These are phyloP conservation scores for Rostrohypoxylon terebratum DNA, from an alignment of 495 filamentous ascomycete species.

Conservation along the genomic window DNA sequence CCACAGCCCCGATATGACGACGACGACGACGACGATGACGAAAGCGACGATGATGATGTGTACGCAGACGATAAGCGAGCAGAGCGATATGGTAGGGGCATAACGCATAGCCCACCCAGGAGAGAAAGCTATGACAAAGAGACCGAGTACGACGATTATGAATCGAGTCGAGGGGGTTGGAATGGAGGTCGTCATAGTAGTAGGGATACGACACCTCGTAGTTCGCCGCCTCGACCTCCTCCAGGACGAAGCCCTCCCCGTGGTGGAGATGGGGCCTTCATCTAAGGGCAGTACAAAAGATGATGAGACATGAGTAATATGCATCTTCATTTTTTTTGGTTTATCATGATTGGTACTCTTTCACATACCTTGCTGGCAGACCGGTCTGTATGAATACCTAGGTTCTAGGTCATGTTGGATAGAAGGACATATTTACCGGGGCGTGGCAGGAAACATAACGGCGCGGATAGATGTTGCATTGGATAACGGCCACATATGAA, in stretches of 20 bases:
- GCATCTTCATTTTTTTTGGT: conserved; percentile 47
- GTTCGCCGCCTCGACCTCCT: conserved; percentile 43
- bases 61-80: conserved; percentile 53
- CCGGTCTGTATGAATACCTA: conserved; percentile 32
- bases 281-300: conserved; percentile 28
- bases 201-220: conserved; percentile 32
- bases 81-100: conserved; percentile 55
- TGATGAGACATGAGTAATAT: conserved; percentile 49
- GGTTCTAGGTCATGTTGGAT: conserved; percentile 7
- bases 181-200: conserved; percentile 38
- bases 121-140: conserved; percentile 39
- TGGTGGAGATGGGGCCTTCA: conserved; percentile 44
- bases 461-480: conserved; percentile 18
- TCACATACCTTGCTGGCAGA: conserved; percentile 24
- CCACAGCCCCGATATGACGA: conserved; percentile 54
- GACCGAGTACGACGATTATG: conserved; percentile 37
- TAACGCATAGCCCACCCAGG: conserved; percentile 51
- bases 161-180: conserved; percentile 39
- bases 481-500: conserved; percentile 33
- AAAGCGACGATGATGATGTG: conserved; percentile 48
- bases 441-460: conserved; percentile 8
- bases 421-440: conserved; percentile 6
- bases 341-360: conserved; percentile 27
- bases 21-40: conserved; percentile 43
- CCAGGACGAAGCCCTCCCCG: conserved; percentile 39